These are phyloP conservation scores for Achaetomiella virescens DNA, from an alignment of 495 filamentous ascomycete genomes.

Conservation along the genomic window DNA sequence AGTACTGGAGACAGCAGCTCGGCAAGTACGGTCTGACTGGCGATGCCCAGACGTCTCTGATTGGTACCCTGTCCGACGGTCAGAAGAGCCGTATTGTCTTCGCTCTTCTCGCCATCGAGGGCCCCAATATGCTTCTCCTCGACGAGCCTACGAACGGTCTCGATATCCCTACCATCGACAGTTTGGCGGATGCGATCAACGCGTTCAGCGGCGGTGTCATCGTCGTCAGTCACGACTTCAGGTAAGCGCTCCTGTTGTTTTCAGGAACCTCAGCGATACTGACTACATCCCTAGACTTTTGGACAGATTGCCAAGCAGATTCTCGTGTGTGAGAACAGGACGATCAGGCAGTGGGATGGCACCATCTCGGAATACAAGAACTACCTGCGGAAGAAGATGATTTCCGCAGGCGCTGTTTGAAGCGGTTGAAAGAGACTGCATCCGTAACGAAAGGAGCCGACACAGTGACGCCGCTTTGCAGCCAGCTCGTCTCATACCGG, in stretches of 20 bases:
- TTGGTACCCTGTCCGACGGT: slow-evolving; percentile 95
- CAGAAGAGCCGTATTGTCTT: slow-evolving; percentile 98
- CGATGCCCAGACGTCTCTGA: slow-evolving; percentile 90
- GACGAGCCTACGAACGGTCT: slow-evolving; percentile 99
- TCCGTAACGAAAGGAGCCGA: neutral
- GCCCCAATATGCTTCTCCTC: slow-evolving; percentile 94
- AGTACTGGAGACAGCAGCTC: slow-evolving; percentile 98
- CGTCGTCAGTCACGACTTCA: slow-evolving; percentile 97
- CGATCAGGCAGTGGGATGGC: slow-evolving; percentile 82
- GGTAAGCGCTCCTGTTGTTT: slow-evolving; percentile 48
- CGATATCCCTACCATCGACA: slow-evolving; percentile 98
- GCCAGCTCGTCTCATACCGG: neutral
- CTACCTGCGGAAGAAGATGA: slow-evolving; percentile 97
- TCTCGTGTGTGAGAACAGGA: slow-evolving; percentile 96
- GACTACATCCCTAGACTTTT: slow-evolving; percentile 57
- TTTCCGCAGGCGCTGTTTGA: slow-evolving; percentile 56
- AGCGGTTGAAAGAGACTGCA: neutral
- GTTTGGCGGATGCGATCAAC: slow-evolving; percentile 94
- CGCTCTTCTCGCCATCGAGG: slow-evolving; percentile 89
- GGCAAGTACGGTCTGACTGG: slow-evolving; percentile 88
- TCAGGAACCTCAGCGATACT: slow-evolving; percentile 10
- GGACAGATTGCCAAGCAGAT: slow-evolving; percentile 99
- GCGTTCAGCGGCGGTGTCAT: slow-evolving; percentile 94
- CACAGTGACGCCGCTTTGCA: neutral
- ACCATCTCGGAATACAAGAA: slow-evolving; percentile 94